Evolutionary conservation across 2,329 filamentous ascomycete species (phyloP).

Genomic region (Shiraia bambusicola): DNA sequence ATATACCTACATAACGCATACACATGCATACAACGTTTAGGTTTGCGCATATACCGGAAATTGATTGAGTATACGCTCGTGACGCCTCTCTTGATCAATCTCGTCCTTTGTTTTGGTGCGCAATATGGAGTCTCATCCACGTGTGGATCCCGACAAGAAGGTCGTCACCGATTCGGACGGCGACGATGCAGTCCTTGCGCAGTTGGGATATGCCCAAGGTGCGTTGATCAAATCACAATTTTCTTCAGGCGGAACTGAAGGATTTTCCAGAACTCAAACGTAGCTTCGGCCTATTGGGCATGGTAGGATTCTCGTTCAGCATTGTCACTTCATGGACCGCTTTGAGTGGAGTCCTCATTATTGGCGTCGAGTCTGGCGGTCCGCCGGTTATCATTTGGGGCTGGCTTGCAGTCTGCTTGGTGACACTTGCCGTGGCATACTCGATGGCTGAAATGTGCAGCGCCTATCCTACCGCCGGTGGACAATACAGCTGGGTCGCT

Average conservation of each 20-base stretch:
- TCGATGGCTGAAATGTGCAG: conserved; percentile 61
- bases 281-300: conserved; percentile 57
- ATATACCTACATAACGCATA: neutral
- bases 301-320: conserved; percentile 61
- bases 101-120: neutral
- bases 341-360: conserved; percentile 57
- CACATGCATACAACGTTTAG: neutral
- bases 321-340: conserved; percentile 62
- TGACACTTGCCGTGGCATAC: conserved; percentile 57
- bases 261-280: conserved; percentile 56
- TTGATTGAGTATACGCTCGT: neutral
- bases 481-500: conserved; percentile 61
- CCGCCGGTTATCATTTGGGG: conserved; percentile 62
- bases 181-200: conserved; percentile 45
- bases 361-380: conserved; percentile 58
- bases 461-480: conserved; percentile 58
- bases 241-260: neutral
- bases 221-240: neutral
- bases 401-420: conserved; percentile 56
- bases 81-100: neutral
- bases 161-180: conserved; percentile 22
- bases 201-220: conserved; percentile 47
- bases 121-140: conserved; percentile 12
- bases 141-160: conserved; percentile 23
- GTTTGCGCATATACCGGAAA: neutral